These are phyloP conservation scores for Cercospora zeae-maydis DNA, from an alignment of 2,329 filamentous ascomycete genomes.

Conservation along the genomic window DNA sequence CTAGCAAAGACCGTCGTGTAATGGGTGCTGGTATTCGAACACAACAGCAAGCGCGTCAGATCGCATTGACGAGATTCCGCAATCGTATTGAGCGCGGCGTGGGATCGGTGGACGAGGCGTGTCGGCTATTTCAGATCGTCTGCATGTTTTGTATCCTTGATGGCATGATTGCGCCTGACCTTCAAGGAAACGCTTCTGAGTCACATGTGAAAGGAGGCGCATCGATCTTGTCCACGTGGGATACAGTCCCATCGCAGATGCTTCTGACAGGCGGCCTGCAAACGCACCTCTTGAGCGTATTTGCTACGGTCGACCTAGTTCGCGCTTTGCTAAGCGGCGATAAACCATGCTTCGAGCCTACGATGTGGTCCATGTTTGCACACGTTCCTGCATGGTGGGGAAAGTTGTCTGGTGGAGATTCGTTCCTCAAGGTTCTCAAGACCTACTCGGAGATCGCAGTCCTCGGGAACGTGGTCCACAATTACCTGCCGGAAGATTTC, in stretches of 20 bases:
- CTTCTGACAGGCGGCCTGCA: slow-evolving; percentile 11
- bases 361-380: slow-evolving; percentile 13
- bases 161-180: slow-evolving; percentile 6
- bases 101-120: background rate
- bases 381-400: slow-evolving; percentile 17
- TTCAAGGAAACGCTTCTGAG: slow-evolving; percentile 3
- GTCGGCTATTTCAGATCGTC: slow-evolving; percentile 3
- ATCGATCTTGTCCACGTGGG: slow-evolving; percentile 6
- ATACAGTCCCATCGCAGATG: slow-evolving; percentile 7
- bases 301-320: slow-evolving; percentile 15
- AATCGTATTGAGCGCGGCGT: slow-evolving; percentile 6
- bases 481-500: background rate
- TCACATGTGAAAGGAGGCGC: slow-evolving; percentile 7
- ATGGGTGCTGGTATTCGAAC: background rate
- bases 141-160: slow-evolving; percentile 13
- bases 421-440: slow-evolving; percentile 11
- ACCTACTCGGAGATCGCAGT: slow-evolving; percentile 10
- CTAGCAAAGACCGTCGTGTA: background rate
- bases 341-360: slow-evolving; percentile 14
- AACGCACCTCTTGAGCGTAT: slow-evolving; percentile 15
- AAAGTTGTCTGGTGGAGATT: slow-evolving; percentile 4
- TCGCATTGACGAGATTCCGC: slow-evolving; percentile 9
- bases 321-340: slow-evolving; percentile 9
- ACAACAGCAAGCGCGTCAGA: slow-evolving; percentile 4
- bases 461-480: slow-evolving; percentile 8